Evolutionary conservation across 352 stramenopile genomes (phyloP).

Genomic region (Phytopythium boreale): DNA sequence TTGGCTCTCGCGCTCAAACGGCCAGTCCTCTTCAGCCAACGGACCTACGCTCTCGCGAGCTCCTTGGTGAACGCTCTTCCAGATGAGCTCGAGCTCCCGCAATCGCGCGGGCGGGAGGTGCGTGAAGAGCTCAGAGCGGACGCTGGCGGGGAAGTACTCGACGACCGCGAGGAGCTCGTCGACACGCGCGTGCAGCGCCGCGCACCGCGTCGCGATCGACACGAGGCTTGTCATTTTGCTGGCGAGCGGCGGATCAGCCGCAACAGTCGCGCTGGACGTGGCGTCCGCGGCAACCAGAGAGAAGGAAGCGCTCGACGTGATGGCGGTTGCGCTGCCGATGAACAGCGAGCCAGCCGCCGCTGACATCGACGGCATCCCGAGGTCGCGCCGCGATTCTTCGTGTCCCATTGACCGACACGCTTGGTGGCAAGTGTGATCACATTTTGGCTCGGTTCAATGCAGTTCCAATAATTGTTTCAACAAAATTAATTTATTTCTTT

Average conservation of each 20-base stretch:
- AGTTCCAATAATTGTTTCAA: neutral
- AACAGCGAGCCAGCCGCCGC: neutral
- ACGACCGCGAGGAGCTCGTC: constrained; percentile 36
- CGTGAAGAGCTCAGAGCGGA: constrained; percentile 40
- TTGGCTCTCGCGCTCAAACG: constrained; percentile 40
- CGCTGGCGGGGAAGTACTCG: constrained; percentile 34
- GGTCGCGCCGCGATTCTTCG: neutral
- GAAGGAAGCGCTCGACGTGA: neutral
- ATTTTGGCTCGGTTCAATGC: too few species aligned
- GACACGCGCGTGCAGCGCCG: constrained; percentile 27
- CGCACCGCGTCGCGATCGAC: constrained; percentile 2
- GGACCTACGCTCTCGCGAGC: constrained; percentile 12
- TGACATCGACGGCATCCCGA: neutral
- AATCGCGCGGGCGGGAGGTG: constrained; percentile 39
- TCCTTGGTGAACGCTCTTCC: constrained; percentile 14
- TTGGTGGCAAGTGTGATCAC: too few species aligned
- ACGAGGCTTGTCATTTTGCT: neutral
- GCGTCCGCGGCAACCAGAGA: neutral
- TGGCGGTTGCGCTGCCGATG: neutral
- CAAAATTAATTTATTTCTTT: neutral
- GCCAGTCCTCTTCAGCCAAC: constrained; percentile 16
- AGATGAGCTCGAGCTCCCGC: constrained; percentile 45
- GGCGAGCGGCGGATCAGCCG: neutral
- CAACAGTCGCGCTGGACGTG: neutral
- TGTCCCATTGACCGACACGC: neutral